Conservation (phyloP, 192 early-diverging fungal species). For the Geosiphon pyriformis region DNA sequence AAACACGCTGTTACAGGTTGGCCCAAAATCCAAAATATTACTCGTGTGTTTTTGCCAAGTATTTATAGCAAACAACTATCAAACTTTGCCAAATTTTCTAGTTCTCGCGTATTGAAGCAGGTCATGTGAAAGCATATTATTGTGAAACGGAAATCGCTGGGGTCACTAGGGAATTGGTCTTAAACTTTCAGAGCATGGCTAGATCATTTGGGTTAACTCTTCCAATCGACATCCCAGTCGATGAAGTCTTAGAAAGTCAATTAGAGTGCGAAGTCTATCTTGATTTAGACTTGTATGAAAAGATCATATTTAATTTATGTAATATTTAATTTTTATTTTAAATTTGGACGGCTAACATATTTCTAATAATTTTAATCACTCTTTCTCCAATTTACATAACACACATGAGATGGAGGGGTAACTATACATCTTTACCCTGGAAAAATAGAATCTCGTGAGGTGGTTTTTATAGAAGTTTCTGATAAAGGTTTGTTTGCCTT, state of each 20-base stretch:
- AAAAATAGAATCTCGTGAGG: slow-evolving; percentile 32
- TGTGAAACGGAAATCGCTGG: slow-evolving; percentile 41
- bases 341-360: not conserved
- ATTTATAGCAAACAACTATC: not conserved
- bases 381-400: slow-evolving; percentile 19
- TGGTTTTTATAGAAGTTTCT: slow-evolving; percentile 30
- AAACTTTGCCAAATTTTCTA: not conserved
- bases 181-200: slow-evolving; percentile 54
- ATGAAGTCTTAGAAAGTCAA: not conserved
- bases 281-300: too few relatives aligned
- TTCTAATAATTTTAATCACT: slow-evolving; percentile 33
- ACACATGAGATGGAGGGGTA: slow-evolving; percentile 44
- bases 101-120: slow-evolving; percentile 18
- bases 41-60: not conserved
- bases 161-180: slow-evolving; percentile 42
- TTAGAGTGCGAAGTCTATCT: slow-evolving; percentile 1
- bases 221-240: slow-evolving; percentile 28
- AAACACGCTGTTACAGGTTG: slow-evolving; percentile 46
- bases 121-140: slow-evolving; percentile 46
- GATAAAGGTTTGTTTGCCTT: slow-evolving; percentile 20
- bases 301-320: slow-evolving; percentile 22
- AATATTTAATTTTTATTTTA: slow-evolving; percentile 4
- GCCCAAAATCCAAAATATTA: not conserved
- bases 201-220: slow-evolving; percentile 40
- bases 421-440: slow-evolving; percentile 42